Conservation (phyloP, 2,329 filamentous ascomycete species). For the Botrytis cinerea region DNA sequence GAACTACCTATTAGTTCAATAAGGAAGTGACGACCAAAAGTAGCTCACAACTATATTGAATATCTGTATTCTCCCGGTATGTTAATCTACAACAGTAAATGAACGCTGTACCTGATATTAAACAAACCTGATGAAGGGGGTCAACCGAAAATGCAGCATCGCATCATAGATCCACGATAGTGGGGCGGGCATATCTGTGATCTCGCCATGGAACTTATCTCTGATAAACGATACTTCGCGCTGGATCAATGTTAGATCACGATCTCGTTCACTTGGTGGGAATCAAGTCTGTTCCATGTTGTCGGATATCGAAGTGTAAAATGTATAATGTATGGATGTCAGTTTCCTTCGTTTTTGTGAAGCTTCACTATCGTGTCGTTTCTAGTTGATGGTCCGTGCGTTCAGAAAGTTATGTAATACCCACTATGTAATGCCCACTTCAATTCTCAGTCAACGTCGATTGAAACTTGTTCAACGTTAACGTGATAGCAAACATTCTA, state of each 20-base stretch:
- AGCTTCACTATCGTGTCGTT: neutral
- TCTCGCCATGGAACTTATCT: neutral
- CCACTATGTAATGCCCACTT: neutral
- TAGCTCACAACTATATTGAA: neutral
- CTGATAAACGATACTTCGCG: neutral
- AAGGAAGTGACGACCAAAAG: neutral
- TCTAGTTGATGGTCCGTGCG: neutral
- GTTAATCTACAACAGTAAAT: neutral
- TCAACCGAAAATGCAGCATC: conserved; percentile 3
- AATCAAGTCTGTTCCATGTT: neutral
- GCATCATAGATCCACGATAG: conserved; percentile 5
- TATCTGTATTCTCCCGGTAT: neutral
- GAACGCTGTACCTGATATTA: neutral
- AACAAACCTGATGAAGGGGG: conserved; percentile 1
- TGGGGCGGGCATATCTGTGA: conserved; percentile 1
- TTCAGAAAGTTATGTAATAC: neutral
- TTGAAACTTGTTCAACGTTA: neutral
- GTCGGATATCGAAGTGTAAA: neutral
- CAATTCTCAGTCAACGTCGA: neutral
- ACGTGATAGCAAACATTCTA: neutral
- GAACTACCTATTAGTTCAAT: neutral
- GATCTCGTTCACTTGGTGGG: neutral
- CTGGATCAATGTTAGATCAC: neutral
- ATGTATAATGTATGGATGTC: neutral
- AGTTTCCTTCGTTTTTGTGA: neutral